Evolutionary conservation across 202 grass and related monocot species (phyloP).

Genomic region (Zizania palustris): DNA sequence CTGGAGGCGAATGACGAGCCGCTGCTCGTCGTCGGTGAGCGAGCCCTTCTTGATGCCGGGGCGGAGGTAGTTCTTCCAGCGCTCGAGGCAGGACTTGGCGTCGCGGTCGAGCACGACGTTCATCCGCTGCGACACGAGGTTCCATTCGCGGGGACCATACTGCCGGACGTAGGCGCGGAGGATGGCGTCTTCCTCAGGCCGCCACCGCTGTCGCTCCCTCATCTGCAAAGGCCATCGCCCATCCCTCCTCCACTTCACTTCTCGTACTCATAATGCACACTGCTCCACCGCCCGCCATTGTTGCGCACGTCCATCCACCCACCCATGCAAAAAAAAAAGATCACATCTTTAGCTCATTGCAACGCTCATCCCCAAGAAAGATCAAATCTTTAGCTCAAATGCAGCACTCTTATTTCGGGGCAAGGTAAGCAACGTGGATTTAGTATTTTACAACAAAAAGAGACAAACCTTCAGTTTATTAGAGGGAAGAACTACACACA

Average conservation of each 20-base stretch:
- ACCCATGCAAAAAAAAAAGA: background rate
- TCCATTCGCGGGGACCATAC: constrained; percentile 88
- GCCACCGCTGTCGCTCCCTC: constrained; percentile 98
- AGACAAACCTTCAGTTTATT: background rate
- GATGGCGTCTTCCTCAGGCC: constrained; percentile 92
- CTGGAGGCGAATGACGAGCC: constrained; percentile 76
- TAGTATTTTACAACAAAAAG: background rate
- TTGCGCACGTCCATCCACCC: background rate
- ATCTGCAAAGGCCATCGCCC: constrained; percentile 75
- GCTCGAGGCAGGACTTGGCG: constrained; percentile 93
- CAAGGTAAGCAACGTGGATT: too few species aligned
- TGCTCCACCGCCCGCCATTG: background rate
- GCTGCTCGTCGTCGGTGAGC: constrained; percentile 91
- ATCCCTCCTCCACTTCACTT: constrained; percentile 44
- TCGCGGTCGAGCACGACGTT: constrained; percentile 74
- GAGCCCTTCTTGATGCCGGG: constrained; percentile 93
- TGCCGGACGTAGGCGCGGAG: constrained; percentile 87
- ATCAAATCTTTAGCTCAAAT: background rate
- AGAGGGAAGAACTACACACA: background rate
- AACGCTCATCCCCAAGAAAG: background rate
- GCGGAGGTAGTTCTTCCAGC: constrained; percentile 99
- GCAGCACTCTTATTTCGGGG: background rate
- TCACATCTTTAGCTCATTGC: background rate
- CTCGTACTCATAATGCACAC: constrained; percentile 67
- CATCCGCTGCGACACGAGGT: constrained; percentile 90